Evolutionary conservation across 495 filamentous ascomycete species (phyloP), one percentile per base, ranked within the genome.

Genomic region (Cercophora sp.): DNA sequence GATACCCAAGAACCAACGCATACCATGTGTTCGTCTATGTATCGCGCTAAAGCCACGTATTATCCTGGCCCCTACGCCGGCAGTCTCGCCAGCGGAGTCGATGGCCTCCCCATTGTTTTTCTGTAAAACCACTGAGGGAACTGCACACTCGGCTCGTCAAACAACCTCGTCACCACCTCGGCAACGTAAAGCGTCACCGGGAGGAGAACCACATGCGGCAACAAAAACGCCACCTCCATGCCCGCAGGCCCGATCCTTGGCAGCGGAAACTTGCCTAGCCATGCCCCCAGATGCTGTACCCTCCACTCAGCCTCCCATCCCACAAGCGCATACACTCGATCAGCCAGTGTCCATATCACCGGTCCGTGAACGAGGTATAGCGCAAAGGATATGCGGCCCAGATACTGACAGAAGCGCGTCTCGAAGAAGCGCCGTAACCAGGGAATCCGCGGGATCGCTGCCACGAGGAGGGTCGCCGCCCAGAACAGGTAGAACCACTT

Each of bases 281-380:
- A 81, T 4, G 60, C 49, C 6, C 70, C 59, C 25, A 79, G 61
- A 22, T 72, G 58, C 13, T 51, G 44, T 8, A 54, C 22, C 49
- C 77, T 69, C 6, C 53, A 52, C 11, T 73, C 69, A 20, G 62
- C 65, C 23, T 49, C 49, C 66, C 75, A 80, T 0, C 82, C 82
- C 0, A 70, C 67, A 8, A 79, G 78, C 3, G 73, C 68, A 61
- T 85, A 84, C 29, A 76, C 8, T 19, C 70, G 59, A 42, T 71
- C 67, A 18, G 71, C 73, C 3, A 76, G 52, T 0, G 62, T 70
- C 53, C 53, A 73, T 5, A 82, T 61, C 23, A 87, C 74, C 2
- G 80, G 79, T 4, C 80, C 81, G 54, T 87, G 84, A 13, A 85
- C 77, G 35, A 87, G 73, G 49, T 87, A 87, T 15, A 87, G 77